phyloP scores from a whole-genome alignment of 2,329 filamentous ascomycete genomes.

The Verticillium dahliae region DNA sequence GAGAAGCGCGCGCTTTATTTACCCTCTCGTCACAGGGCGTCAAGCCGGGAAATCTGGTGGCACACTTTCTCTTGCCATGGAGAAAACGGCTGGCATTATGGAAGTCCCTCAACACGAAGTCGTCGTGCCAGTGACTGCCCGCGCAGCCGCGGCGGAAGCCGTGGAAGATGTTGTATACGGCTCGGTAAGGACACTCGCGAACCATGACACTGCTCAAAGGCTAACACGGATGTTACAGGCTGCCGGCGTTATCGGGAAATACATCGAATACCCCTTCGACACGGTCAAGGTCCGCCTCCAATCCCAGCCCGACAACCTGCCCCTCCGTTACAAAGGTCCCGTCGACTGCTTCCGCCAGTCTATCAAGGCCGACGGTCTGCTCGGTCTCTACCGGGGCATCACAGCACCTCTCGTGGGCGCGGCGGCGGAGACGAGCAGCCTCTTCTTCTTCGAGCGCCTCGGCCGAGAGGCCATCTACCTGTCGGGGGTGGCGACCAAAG shows the following conservation, averaged over 20 bases:
- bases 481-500: slow-evolving; percentile 38
- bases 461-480: slow-evolving; percentile 60
- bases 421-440: slow-evolving; percentile 81
- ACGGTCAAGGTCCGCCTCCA: slow-evolving; percentile 96
- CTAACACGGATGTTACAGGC: slow-evolving; percentile 37
- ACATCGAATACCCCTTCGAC: slow-evolving; percentile 98
- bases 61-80: slow-evolving; percentile 1
- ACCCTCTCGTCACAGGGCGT: background rate
- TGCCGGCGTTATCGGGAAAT: slow-evolving; percentile 86
- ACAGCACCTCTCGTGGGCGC: slow-evolving; percentile 86
- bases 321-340: slow-evolving; percentile 76
- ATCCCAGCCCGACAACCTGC: slow-evolving; percentile 82
- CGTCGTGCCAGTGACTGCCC: slow-evolving; percentile 8
- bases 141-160: slow-evolving; percentile 52
- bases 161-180: slow-evolving; percentile 84
- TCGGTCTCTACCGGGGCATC: slow-evolving; percentile 85
- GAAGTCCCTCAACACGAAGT: slow-evolving; percentile 10
- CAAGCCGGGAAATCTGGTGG: background rate
- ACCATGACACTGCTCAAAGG: background rate
- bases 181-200: slow-evolving; percentile 49
- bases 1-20: background rate
- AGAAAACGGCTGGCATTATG: slow-evolving; percentile 8
- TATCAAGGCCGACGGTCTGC: slow-evolving; percentile 68
- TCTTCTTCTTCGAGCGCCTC: slow-evolving; percentile 86
- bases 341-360: slow-evolving; percentile 92